These are phyloP conservation scores for Metarhizium rileyi DNA, from an alignment of 2,329 filamentous ascomycete species.

Conservation along the genomic window DNA sequence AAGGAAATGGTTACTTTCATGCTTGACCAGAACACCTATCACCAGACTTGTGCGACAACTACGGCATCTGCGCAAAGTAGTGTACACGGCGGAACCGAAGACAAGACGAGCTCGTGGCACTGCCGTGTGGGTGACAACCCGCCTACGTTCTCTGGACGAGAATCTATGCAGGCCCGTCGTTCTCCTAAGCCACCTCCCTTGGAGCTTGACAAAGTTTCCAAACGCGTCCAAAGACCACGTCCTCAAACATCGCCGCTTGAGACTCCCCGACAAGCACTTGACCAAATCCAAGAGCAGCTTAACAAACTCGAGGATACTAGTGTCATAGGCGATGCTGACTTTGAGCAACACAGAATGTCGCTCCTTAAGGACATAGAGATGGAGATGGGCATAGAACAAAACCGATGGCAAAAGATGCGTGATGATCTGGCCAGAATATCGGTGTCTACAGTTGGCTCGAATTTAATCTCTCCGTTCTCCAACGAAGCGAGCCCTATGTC, in stretches of 20 bases:
- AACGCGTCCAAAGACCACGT: conserved; percentile 34
- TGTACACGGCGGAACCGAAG: conserved; percentile 8
- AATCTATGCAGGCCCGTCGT: conserved; percentile 35
- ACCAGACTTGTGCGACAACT: conserved; percentile 3
- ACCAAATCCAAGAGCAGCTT: conserved; percentile 42
- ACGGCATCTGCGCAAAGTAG: conserved; percentile 5
- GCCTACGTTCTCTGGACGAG: conserved; percentile 48
- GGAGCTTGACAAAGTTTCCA: conserved; percentile 33
- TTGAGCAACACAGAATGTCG: conserved; percentile 32
- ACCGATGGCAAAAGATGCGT: conserved; percentile 50
- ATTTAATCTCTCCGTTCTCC: conserved; percentile 9
- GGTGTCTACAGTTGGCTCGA: conserved; percentile 33
- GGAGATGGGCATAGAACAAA: conserved; percentile 52
- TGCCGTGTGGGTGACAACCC: conserved; percentile 48
- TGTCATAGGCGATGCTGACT: conserved; percentile 23
- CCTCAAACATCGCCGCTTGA: conserved; percentile 43
- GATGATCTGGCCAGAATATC: conserved; percentile 41
- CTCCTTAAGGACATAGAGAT: conserved; percentile 50
- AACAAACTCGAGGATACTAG: conserved; percentile 35
- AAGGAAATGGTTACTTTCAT: conserved; percentile 33
- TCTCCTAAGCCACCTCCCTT: conserved; percentile 48
- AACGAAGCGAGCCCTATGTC: neutral
- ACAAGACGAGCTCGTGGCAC: conserved; percentile 33
- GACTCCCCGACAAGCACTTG: conserved; percentile 38
- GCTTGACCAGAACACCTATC: conserved; percentile 26